Evolutionary conservation across 2,329 filamentous ascomycete genomes (phyloP).

Genomic region (Curvularia sp.): DNA sequence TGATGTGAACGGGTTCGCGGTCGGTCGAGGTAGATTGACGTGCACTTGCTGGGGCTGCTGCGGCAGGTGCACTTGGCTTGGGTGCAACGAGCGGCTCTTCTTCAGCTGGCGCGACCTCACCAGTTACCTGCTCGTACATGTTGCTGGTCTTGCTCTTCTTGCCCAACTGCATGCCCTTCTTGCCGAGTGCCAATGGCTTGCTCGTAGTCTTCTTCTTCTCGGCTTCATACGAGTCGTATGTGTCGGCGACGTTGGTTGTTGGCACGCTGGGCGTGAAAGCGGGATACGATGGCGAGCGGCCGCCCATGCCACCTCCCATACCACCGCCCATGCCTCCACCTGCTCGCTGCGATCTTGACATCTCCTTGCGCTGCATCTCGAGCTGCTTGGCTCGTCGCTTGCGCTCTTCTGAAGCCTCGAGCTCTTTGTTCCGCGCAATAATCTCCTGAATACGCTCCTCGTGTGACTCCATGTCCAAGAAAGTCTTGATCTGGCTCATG

Average conservation of each 20-base stretch:
- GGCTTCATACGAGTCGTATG: slow-evolving; percentile 92
- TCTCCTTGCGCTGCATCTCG: slow-evolving; percentile 98
- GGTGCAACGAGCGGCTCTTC: slow-evolving; percentile 77
- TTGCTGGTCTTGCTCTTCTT: slow-evolving; percentile 98
- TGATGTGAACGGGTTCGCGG: slow-evolving; percentile 85
- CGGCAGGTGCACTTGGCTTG: slow-evolving; percentile 59
- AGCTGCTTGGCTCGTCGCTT: slow-evolving; percentile 99
- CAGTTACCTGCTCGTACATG: slow-evolving; percentile 94
- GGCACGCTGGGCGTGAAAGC: slow-evolving; percentile 84
- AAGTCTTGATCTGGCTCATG: slow-evolving; percentile 97
- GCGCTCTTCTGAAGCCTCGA: slow-evolving; percentile 96
- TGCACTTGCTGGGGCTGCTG: slow-evolving; percentile 62
- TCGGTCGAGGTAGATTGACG: slow-evolving; percentile 72
- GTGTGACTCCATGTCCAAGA: slow-evolving; percentile 98
- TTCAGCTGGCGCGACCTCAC: slow-evolving; percentile 81
- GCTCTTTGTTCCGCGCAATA: slow-evolving; percentile 83
- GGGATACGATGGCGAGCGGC: slow-evolving; percentile 82
- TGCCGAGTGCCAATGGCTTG: slow-evolving; percentile 80
- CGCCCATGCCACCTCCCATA: slow-evolving; percentile 57
- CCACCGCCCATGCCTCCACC: slow-evolving; percentile 39
- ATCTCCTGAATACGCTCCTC: slow-evolving; percentile 96
- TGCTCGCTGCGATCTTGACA: slow-evolving; percentile 74
- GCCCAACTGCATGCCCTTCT: slow-evolving; percentile 98
- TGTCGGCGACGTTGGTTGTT: slow-evolving; percentile 72
- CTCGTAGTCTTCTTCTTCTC: slow-evolving; percentile 93